Evolutionary conservation across 345 rosid genomes (phyloP).

Genomic region (Euphorbia lathyris): DNA sequence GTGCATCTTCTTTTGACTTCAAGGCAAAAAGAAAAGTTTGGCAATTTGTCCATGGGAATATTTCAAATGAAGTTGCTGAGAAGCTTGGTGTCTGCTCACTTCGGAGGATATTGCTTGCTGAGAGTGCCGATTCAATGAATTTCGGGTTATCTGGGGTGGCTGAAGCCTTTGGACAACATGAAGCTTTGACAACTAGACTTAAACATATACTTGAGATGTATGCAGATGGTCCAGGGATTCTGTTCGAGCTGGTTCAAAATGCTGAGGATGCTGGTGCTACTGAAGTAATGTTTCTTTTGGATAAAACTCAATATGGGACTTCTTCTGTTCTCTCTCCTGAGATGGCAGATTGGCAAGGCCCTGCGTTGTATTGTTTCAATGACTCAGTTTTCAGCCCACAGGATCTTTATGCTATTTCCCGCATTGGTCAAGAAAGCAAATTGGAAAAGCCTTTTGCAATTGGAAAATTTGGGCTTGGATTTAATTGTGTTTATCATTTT

Average conservation of each 20-base stretch:
- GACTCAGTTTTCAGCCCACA: constrained; percentile 89
- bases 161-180: constrained; percentile 99
- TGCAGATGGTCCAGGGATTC: constrained; percentile 97
- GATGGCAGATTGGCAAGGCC: constrained; percentile 99
- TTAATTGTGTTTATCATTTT: constrained; percentile 97
- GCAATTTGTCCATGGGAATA: constrained; percentile 82
- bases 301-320: constrained; percentile 89
- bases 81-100: constrained; percentile 94
- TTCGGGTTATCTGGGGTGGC: constrained; percentile 89
- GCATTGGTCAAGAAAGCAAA: constrained; percentile 98
- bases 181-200: constrained; percentile 93
- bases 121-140: constrained; percentile 97
- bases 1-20: constrained; percentile 49
- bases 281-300: constrained; percentile 83
- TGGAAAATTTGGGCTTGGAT: constrained; percentile 95
- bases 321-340: constrained; percentile 97
- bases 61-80: constrained; percentile 94
- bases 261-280: constrained; percentile 99
- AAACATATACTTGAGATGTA: constrained; percentile 98
- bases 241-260: constrained; percentile 91
- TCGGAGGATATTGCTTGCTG: constrained; percentile 90
- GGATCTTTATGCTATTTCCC: constrained; percentile 94
- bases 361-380: constrained; percentile 93
- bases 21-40: constrained; percentile 64
- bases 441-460: constrained; percentile 92